phyloP scores from a whole-genome alignment of 345 rosid species.

The Dipteronia sinensis region DNA sequence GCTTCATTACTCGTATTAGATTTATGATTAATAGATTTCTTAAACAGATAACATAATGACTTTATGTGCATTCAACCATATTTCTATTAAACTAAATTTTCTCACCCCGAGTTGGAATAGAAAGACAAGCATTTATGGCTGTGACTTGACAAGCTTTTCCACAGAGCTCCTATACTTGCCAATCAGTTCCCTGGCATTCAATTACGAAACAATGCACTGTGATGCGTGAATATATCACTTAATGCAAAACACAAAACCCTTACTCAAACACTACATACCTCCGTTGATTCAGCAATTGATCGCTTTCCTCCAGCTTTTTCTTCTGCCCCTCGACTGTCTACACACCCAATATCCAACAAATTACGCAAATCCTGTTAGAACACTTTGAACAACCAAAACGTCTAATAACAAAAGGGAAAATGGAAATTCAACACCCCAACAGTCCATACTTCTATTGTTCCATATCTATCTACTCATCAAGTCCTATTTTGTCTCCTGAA shows the following conservation, averaged over 20 bases:
- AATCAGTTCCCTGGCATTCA: slow-evolving; percentile 61
- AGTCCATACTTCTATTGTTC: neutral
- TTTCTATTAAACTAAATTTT: neutral
- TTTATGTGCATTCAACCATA: neutral
- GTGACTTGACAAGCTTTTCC: slow-evolving; percentile 58
- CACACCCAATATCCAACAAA: slow-evolving; percentile 20
- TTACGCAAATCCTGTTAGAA: neutral
- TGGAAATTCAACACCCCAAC: neutral
- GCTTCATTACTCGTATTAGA: no score
- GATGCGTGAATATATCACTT: slow-evolving; percentile 3
- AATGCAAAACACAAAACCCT: neutral
- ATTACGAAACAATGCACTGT: slow-evolving; percentile 6
- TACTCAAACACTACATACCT: slow-evolving; percentile 36
- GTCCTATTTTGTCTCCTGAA: neutral
- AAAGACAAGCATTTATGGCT: slow-evolving; percentile 37
- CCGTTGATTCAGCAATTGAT: slow-evolving; percentile 56
- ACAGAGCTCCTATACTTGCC: slow-evolving; percentile 60
- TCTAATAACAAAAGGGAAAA: neutral
- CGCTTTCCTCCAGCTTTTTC: slow-evolving; percentile 65
- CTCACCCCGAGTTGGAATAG: slow-evolving; percentile 9
- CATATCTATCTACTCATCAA: neutral
- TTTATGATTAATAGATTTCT: no score
- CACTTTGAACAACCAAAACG: neutral
- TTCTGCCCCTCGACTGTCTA: slow-evolving; percentile 82
- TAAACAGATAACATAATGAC: neutral